These are phyloP conservation scores for Macadamia tetraphylla DNA, from an alignment of 164 flowering plant species.

Conservation along the genomic window DNA sequence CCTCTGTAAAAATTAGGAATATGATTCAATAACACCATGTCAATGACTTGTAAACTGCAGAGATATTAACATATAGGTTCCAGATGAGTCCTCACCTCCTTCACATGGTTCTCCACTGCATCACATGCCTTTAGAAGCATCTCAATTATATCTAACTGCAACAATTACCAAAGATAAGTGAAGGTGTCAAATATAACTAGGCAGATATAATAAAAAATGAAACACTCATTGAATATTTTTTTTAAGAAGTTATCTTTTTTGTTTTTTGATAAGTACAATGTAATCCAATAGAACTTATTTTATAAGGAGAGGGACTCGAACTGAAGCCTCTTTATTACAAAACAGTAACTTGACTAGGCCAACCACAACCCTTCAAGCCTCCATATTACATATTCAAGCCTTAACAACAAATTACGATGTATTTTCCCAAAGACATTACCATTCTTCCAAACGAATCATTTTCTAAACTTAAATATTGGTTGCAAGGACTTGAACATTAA, in stretches of 20 bases:
- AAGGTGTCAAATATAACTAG: not conserved
- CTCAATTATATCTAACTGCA: slow-evolving; percentile 70
- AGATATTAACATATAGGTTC: not conserved
- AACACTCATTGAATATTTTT: no score
- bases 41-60: not conserved
- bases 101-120: slow-evolving; percentile 34
- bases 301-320: not conserved
- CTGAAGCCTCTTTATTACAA: not conserved
- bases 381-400: no score
- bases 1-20: not conserved
- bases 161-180: not conserved
- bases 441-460: no score
- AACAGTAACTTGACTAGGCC: not conserved
- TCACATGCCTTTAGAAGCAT: slow-evolving; percentile 68
- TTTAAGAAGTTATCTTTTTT: no score
- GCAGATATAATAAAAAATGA: not conserved
- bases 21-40: not conserved
- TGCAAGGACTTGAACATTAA: no score
- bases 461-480: no score
- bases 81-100: slow-evolving; percentile 44
- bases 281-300: no score
- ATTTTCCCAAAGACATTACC: no score
- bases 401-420: no score
- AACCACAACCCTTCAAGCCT: no score
- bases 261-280: not conserved